A percentile compares a stretch with the other conserved stretches of the same genome.
phyloP scores from a whole-genome alignment of 306 rosid genomes.

The Cucurbita pepo region DNA sequence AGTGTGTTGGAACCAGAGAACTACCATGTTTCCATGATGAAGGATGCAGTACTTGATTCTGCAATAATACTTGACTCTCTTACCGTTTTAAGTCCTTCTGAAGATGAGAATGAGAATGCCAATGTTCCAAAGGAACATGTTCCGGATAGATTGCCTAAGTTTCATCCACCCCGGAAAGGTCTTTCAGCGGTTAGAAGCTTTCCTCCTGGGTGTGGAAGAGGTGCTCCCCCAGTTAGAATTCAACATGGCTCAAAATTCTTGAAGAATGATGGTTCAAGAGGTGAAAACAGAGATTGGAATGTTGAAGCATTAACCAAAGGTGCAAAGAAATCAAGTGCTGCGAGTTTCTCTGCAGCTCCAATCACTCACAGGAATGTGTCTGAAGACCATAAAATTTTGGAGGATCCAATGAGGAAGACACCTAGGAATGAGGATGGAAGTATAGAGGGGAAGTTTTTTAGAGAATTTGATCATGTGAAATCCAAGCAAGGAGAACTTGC shows the following conservation, averaged over 20 bases:
- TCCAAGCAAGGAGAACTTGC: neutral
- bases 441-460: neutral
- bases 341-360: neutral
- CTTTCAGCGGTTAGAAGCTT: neutral
- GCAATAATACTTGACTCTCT: neutral
- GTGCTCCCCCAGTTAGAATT: neutral
- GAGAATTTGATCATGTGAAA: neutral
- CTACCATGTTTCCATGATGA: neutral
- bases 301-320: neutral
- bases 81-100: neutral
- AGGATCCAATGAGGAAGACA: neutral
- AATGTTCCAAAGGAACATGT: conserved; percentile 1
- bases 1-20: neutral
- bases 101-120: neutral
- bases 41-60: conserved; percentile 4
- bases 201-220: conserved; percentile 7
- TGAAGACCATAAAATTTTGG: neutral
- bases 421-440: neutral
- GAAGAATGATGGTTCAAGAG: neutral
- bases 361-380: neutral
- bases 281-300: neutral
- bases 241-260: neutral
- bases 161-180: conserved; percentile 1
- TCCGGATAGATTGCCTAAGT: neutral
- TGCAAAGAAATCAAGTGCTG: neutral